Evolutionary conservation across 2,329 filamentous ascomycete genomes (phyloP), one percentile per base, ranked within the genome.

Genomic region (Cladosporium oxysporum): DNA sequence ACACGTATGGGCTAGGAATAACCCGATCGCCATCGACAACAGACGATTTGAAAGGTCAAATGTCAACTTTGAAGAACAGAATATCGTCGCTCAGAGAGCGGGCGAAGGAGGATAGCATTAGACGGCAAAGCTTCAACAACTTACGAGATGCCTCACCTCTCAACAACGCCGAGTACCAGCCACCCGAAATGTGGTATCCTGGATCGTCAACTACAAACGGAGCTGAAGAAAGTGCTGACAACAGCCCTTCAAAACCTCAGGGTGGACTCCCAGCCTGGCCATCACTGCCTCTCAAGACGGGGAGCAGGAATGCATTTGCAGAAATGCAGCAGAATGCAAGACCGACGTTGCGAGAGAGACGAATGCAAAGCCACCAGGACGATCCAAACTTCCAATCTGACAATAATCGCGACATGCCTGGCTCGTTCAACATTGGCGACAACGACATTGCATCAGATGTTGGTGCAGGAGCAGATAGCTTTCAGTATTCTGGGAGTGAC

Each of bases 61-160:
- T 97, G 86, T 88, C 90, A 65, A 92, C 91, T 62, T 83, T 97
- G 57, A 93, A 93, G 74, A 91, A 91, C 67, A 92, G 92, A 73
- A 93, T 97, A 41, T 93, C 92, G 1, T 90, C 83, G 18, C 78
- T 97, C 50, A 90, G 91, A 71, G 88, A 93, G 68, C 89, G 92
- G 71, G 90, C 91, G 0, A 87, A 90, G 23, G 91, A 90, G 66
- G 93, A 96, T 71, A 92, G 86, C 71, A 78, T 96, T 72, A 89
- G 91, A 73, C 86, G 93, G 60, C 86, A 89, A 64, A 96, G 91
- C 76, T 77, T 93, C 62, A 89, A 92, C 71, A 93, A 86, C 73
- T 78, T 94, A 67, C 86, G 91, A 44, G 66, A 67, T 28, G 41
- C 62, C 11, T 95, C 90, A 73, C 92, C 91, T 0, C 91, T 96